phyloP scores from a whole-genome alignment of 441 rosid species.

The Biscutella laevigata region DNA sequence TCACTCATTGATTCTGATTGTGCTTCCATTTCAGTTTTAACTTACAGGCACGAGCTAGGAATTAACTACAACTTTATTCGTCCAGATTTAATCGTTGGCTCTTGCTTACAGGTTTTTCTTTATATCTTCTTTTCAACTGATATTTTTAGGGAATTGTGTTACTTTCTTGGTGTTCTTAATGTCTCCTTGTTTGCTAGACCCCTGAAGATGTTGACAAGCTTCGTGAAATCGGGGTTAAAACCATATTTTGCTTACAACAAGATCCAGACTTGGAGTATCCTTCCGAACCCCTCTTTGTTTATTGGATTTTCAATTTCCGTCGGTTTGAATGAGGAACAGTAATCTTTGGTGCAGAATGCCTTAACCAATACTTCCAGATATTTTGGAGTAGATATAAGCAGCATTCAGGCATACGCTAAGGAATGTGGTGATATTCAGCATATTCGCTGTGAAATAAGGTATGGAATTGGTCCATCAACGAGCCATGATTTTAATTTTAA shows the following conservation, averaged over 20 bases:
- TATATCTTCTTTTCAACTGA: slow-evolving; percentile 2
- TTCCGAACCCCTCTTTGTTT: neutral
- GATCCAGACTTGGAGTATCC: slow-evolving; percentile 95
- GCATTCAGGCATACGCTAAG: slow-evolving; percentile 65
- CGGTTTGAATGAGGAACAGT: neutral
- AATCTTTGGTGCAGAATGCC: slow-evolving; percentile 18
- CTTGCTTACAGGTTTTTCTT: slow-evolving; percentile 77
- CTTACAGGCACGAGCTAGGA: slow-evolving; percentile 87
- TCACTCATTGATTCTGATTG: slow-evolving; percentile 16
- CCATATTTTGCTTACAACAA: slow-evolving; percentile 89
- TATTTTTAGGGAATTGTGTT: neutral
- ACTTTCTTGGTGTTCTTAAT: neutral
- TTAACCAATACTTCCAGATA: slow-evolving; percentile 52
- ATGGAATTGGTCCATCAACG: slow-evolving; percentile 1
- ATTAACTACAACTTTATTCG: slow-evolving; percentile 78
- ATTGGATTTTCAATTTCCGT: neutral
- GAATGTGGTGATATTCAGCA: slow-evolving; percentile 52
- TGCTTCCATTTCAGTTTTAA: slow-evolving; percentile 55
- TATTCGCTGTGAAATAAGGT: slow-evolving; percentile 86
- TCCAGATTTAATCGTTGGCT: slow-evolving; percentile 88
- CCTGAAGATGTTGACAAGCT: slow-evolving; percentile 86
- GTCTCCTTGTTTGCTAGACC: slow-evolving; percentile 35
- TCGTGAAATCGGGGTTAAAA: slow-evolving; percentile 74
- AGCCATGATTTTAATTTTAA: neutral
- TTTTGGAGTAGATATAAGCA: slow-evolving; percentile 79